Conservation (phyloP, 176 grass and related monocot genomes). For the Urochloa ruziziensis region DNA sequence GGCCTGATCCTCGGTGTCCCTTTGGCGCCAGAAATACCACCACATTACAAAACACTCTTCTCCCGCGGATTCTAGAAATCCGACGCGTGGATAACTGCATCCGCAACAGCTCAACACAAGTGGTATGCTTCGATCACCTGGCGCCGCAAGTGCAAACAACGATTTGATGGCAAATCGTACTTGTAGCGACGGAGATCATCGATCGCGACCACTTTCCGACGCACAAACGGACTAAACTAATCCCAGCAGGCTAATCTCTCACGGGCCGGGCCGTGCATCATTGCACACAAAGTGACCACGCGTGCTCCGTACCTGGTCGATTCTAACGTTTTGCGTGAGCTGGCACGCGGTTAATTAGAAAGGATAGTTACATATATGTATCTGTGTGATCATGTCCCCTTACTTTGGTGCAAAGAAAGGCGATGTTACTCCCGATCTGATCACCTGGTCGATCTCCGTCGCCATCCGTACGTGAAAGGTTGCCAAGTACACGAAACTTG, state of each 20-base stretch:
- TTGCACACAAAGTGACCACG: background rate
- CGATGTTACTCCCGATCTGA: background rate
- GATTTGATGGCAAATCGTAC: background rate
- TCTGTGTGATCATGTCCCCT: background rate
- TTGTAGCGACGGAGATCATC: background rate
- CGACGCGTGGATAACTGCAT: background rate
- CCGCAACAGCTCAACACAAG: conserved; percentile 15
- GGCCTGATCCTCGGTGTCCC: background rate
- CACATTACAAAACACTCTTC: background rate
- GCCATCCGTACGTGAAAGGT: conserved; percentile 11
- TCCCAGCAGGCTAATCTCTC: background rate
- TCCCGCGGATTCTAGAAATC: background rate
- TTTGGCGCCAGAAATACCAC: background rate
- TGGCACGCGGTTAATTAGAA: conserved; percentile 29
- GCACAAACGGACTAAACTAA: conserved; percentile 46
- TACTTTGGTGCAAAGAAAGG: background rate
- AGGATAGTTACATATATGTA: background rate
- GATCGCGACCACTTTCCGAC: conserved; percentile 31
- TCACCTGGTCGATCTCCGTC: conserved; percentile 3
- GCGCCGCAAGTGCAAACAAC: background rate
- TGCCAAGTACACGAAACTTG: background rate
- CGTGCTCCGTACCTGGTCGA: conserved; percentile 24
- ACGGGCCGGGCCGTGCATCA: background rate
- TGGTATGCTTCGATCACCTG: background rate
- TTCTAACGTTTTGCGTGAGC: background rate